Percentiles rank a stretch among this genome's conserved stretches.
Conservation (phyloP, 2,329 filamentous ascomycete species). For the Diaporthe humulicola region DNA sequence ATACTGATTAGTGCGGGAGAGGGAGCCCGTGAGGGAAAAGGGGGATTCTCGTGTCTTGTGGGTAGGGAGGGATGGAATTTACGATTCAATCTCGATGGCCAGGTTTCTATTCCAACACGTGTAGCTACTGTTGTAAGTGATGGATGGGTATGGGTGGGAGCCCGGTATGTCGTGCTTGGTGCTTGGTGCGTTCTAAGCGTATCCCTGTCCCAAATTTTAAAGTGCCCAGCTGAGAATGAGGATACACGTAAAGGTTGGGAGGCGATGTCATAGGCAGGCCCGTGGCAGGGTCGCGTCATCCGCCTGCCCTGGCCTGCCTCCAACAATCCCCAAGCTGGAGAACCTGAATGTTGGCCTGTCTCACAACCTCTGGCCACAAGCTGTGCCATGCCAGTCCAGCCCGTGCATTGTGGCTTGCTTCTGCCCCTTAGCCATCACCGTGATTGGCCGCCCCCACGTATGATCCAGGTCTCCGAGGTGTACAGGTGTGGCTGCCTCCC, state of each 20-base stretch:
- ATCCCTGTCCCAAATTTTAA: constrained; percentile 35
- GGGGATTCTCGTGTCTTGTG: background rate
- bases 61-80: constrained; percentile 25
- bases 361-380: background rate
- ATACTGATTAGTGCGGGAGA: background rate
- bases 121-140: constrained; percentile 13
- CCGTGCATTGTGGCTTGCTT: constrained; percentile 25
- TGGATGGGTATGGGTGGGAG: background rate
- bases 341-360: constrained; percentile 6
- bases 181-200: constrained; percentile 24
- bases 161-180: background rate
- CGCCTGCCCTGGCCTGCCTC: constrained; percentile 6
- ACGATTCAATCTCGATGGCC: constrained; percentile 15
- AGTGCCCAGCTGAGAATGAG: background rate
- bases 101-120: constrained; percentile 3
- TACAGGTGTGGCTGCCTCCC: constrained; percentile 32
- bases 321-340: constrained; percentile 11
- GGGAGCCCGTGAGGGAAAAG: constrained; percentile 7
- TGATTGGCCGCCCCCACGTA: constrained; percentile 32
- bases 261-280: constrained; percentile 14
- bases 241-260: background rate
- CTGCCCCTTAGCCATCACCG: background rate
- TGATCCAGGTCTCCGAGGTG: background rate
- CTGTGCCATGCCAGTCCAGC: background rate
- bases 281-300: constrained; percentile 30